Conservation (phyloP, 352 stramenopile species). For the Halophytophthora batemanensis region DNA sequence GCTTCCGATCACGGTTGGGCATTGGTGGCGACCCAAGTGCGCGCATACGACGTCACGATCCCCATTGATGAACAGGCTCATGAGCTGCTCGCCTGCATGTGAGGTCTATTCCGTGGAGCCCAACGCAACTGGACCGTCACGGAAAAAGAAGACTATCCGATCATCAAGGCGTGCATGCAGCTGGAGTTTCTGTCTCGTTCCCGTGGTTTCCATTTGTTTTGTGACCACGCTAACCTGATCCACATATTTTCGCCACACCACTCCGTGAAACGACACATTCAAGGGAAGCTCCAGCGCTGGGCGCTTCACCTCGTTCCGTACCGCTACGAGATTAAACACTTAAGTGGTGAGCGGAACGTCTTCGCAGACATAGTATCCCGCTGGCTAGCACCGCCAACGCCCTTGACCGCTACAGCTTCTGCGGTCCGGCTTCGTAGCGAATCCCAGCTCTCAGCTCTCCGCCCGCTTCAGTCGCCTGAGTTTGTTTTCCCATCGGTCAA, state of each 20-base stretch:
- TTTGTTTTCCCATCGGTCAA: no score
- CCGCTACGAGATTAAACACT: conserved; percentile 10
- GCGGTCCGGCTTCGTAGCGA: no score
- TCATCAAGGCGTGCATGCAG: conserved; percentile 3
- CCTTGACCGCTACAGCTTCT: no score
- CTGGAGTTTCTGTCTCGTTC: conserved; percentile 6
- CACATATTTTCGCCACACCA: conserved; percentile 6
- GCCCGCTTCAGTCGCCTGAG: no score
- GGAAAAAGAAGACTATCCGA: conserved; percentile 11
- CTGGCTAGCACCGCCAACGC: no score
- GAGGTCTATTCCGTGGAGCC: conserved; percentile 1
- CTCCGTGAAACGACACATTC: conserved; percentile 5
- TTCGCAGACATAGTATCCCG: no score
- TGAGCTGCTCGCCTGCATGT: conserved; percentile 1
- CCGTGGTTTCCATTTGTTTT: conserved; percentile 11
- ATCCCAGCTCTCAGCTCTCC: no score
- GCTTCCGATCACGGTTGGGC: conserved; percentile 4
- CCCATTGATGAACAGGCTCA: conserved; percentile 3
- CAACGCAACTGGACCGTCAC: conserved; percentile 10
- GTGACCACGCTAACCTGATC: conserved; percentile 15
- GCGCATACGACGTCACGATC: not conserved
- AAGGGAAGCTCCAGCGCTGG: conserved; percentile 11
- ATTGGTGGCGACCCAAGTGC: conserved; percentile 6
- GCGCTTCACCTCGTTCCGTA: conserved; percentile 1
- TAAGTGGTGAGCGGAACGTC: no score